phyloP scores from a whole-genome alignment of 1,139 yeast species.

The Saccharomyces hybrid region DNA sequence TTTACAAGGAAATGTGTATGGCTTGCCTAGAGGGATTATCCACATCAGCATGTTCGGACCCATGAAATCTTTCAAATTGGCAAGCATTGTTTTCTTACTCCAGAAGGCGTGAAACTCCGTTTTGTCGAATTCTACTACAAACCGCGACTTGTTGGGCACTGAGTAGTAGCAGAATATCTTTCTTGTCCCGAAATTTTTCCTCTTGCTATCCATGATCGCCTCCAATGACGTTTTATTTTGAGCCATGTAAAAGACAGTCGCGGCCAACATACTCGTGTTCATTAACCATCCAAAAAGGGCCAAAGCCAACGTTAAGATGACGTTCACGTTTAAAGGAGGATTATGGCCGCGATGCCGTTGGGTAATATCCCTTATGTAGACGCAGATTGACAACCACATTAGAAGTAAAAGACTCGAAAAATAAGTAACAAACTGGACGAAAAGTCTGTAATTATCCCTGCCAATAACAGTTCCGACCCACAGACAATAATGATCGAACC shows the following conservation, averaged over 20 bases:
- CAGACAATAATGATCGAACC: constrained; percentile 60
- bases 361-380: constrained; percentile 30
- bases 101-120: constrained; percentile 11
- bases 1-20: neutral
- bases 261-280: constrained; percentile 34
- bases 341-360: constrained; percentile 22
- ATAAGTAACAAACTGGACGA: constrained; percentile 41
- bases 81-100: constrained; percentile 13
- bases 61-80: constrained; percentile 17
- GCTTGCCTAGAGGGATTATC: constrained; percentile 17
- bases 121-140: constrained; percentile 15
- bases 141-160: constrained; percentile 13
- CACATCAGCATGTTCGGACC: constrained; percentile 18
- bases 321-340: constrained; percentile 38
- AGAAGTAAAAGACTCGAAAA: constrained; percentile 33
- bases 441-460: constrained; percentile 43
- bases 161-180: neutral
- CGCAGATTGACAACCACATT: constrained; percentile 27
- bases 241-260: constrained; percentile 36
- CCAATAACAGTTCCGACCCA: constrained; percentile 59
- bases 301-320: constrained; percentile 37
- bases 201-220: constrained; percentile 24
- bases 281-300: constrained; percentile 39
- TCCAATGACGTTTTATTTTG: constrained; percentile 42
- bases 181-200: constrained; percentile 9